Base-by-base conservation (phyloP, 345 rosid genomes). In the Acer negundo region DNA sequence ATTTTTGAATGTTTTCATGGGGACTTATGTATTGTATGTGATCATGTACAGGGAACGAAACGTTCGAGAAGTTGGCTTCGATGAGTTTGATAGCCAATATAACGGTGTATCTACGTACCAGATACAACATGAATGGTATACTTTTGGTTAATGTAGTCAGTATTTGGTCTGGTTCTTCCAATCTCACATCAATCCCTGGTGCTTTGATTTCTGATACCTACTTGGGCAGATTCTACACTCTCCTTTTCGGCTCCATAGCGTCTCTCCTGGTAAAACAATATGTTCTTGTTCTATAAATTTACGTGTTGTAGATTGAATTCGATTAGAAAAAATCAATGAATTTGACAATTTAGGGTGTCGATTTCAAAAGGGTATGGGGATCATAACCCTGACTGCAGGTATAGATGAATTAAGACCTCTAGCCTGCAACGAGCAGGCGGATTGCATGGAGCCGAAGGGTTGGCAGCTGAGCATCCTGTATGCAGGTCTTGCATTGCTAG, bases 61-160 rank as follows among this genome's bases (percentile, higher is more conserved):
- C 93, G 0, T 90, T 92, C 76, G 97, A 90, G 83, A 92, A 90
- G 75, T 72, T 87, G 78, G 97, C 94, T 49, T 89, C 91, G 4
- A 85, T 92, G 91, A 82, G 94, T 72, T 68, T 90, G 77, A 69
- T 87, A 9, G 87, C 87, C 8, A 89, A 89, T 78, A 67, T 90
- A 56, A 75, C 89, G 1, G 85, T 90, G 66, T 90, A 87, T 83
- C 75, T 92, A 47, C 80, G 80, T 15, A 83, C 81, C 23, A 78
- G 77, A 77, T 92, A 86, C 82, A 89, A 89, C 74, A 79, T 92
- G 87, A 86, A 81, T 12, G 94, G 97, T 12, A 70, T 87, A 3
- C 75, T 70, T 58, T 42, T 87, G 85, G 85, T 90, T 26, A 92
- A 83, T 51, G 89, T 86, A n/a, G 81, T 80, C 67, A 82, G 76